Evolutionary conservation across 305 asterid species (phyloP), one percentile per base, ranked within the genome.

Genomic region (Solanum hybrid): DNA sequence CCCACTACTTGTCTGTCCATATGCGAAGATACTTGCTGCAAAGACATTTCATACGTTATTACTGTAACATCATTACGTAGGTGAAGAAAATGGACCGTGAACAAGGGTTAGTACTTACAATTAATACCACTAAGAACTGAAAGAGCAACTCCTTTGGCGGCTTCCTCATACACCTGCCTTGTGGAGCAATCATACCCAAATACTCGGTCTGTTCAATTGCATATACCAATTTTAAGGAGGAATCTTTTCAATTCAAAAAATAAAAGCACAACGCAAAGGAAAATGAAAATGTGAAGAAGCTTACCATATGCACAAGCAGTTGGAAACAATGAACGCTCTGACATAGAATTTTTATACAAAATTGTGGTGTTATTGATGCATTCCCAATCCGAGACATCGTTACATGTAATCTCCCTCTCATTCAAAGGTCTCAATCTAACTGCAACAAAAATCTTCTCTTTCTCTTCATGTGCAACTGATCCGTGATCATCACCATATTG

Each of bases 1-100:
- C 31, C 99, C 99, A 91, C 99, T 98, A 92, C 99, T 97, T 19
- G 99, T 98, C 91, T 98, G 99, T 45, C 99, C 99, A 40, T 98
- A 98, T 13, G 99, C 99, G 9, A 97, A 96, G 66, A 98, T 95
- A 42, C 98, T 98, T 38, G 99, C 99, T 98, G 97, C 79, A 90
- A 75, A 88, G 32, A 72, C 85, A 78, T 89, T 86, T 91, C 45
- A 56, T 13, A 7, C 37, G 8, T 19, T 85, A 56, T 40, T 31
- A 32, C 87, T 85, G 76, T 60, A 56, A 56, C 42, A 6, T 29
- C 87, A 51, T 85, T 6, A 31, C 8, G 24, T 31, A 19, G 75
- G 40, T 15, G 13, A 32, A 8, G 38, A 85, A 82, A 56, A 85
- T 85, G 29, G 13, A 31, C 32, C 6, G 4, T 51, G 34, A 87